phyloP scores from a whole-genome alignment of 352 stramenopile species.

The Globisporangium polare region DNA sequence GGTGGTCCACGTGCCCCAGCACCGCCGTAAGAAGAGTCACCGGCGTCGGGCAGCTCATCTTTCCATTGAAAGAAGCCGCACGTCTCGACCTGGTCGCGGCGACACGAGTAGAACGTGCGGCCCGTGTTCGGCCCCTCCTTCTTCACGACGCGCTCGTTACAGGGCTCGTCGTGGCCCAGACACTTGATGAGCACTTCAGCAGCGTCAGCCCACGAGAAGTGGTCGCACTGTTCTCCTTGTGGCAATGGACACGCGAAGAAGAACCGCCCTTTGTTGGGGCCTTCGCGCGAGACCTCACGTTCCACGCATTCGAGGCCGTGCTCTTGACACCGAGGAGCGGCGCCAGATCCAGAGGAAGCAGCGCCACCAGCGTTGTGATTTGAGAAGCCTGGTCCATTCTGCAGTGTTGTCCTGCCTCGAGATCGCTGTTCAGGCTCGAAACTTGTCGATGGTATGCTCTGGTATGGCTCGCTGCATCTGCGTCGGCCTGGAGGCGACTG shows the following conservation, averaged over 20 bases:
- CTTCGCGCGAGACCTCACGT: constrained; percentile 53
- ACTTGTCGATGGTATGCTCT: background rate
- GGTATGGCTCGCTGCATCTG: constrained; percentile 1
- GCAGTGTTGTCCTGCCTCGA: background rate
- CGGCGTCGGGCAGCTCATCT: constrained; percentile 32
- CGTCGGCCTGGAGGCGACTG: background rate
- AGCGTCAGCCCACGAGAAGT: constrained; percentile 86
- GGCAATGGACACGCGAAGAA: constrained; percentile 90
- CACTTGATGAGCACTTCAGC: constrained; percentile 26
- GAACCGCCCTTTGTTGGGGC: constrained; percentile 88
- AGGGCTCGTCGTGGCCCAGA: constrained; percentile 56
- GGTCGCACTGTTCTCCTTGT: constrained; percentile 84
- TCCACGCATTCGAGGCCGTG: constrained; percentile 49
- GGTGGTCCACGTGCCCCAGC: background rate
- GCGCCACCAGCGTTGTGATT: background rate
- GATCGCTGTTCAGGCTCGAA: background rate
- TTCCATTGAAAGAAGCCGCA: constrained; percentile 81
- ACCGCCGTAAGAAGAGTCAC: background rate
- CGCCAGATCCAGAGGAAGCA: background rate
- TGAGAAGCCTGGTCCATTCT: background rate
- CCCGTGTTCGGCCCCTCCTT: constrained; percentile 71
- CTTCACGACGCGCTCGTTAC: constrained; percentile 53
- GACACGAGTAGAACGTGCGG: constrained; percentile 58
- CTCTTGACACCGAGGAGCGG: constrained; percentile 36
- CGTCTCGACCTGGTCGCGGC: constrained; percentile 41